Conservation (phyloP, 176 grass and related monocot genomes). For the Avena insularis region DNA sequence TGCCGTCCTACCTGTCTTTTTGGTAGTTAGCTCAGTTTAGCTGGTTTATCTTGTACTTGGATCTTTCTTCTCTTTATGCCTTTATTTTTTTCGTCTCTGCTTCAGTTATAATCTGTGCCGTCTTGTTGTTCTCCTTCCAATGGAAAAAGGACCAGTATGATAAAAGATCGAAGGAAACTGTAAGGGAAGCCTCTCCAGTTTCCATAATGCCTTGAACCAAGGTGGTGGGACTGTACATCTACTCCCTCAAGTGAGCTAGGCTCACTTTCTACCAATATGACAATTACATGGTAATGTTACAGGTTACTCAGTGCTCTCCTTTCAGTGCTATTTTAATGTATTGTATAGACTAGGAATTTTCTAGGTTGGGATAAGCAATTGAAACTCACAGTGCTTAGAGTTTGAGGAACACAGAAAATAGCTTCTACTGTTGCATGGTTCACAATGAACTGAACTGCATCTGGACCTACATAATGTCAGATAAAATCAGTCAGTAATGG, state of each 20-base stretch:
- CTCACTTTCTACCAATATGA: neutral
- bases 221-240: neutral
- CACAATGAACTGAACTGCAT: slow-evolving; percentile 91
- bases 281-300: neutral
- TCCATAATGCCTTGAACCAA: neutral
- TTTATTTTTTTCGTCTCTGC: neutral
- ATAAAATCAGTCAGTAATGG: slow-evolving; percentile 13
- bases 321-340: slow-evolving; percentile 12
- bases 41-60: neutral
- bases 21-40: neutral
- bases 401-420: slow-evolving; percentile 92
- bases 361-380: slow-evolving; percentile 22
- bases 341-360: slow-evolving; percentile 17
- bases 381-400: slow-evolving; percentile 74
- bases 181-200: neutral
- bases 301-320: slow-evolving; percentile 10
- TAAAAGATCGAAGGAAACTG: neutral
- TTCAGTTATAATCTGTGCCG: neutral
- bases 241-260: neutral
- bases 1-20: neutral
- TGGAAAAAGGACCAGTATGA: neutral
- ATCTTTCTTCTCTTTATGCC: neutral
- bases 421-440: slow-evolving; percentile 81
- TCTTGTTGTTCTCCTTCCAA: neutral
- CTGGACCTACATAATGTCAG: slow-evolving; percentile 72